Evolutionary conservation across 108 stramenopile species (phyloP).

Genomic region (Halocafeteria seosinensis): DNA sequence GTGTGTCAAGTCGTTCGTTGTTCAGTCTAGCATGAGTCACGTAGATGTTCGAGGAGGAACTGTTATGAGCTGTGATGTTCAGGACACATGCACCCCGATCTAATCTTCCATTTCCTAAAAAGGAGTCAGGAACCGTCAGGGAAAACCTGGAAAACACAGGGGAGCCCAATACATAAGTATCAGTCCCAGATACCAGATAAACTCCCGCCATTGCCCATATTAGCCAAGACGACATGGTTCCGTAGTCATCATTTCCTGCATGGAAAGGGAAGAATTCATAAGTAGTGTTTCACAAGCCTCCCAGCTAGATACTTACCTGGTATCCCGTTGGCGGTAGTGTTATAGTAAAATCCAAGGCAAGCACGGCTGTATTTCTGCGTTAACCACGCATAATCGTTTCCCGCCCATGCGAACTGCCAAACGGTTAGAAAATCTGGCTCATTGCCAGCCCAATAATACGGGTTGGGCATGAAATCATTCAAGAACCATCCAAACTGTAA

Average conservation of each 20-base stretch:
- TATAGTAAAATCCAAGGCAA: no score
- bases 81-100: no score
- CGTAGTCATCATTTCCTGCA: conserved; percentile 23
- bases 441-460: conserved; percentile 19
- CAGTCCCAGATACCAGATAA: conserved; percentile 4
- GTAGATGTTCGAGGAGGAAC: no score
- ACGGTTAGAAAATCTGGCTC: background rate
- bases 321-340: background rate
- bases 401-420: conserved; percentile 4
- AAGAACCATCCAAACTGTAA: no score
- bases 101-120: no score
- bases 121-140: no score
- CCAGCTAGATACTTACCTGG: no score
- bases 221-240: conserved; percentile 7
- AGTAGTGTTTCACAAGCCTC: no score
- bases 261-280: no score
- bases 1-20: background rate
- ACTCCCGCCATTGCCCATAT: conserved; percentile 2
- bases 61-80: no score
- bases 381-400: no score
- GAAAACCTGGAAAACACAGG: background rate
- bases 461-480: conserved; percentile 16
- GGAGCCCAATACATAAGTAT: background rate
- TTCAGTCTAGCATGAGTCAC: background rate
- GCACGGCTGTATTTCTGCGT: no score